phyloP scores from a whole-genome alignment of 2,329 filamentous ascomycete species.

The Metarhizium guizhouense region DNA sequence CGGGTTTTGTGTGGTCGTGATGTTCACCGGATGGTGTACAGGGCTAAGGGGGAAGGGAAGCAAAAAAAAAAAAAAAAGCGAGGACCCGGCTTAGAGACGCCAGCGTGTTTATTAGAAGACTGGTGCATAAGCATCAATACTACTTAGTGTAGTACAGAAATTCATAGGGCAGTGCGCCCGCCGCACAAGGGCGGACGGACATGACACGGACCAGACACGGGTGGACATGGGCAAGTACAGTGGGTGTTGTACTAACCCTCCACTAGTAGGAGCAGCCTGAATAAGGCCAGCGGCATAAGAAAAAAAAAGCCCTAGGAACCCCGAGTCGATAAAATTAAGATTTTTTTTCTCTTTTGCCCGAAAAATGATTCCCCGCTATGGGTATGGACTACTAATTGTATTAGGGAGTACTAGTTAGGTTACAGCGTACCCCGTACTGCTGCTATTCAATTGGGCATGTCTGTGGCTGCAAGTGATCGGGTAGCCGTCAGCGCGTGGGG shows the following conservation, averaged over 20 bases:
- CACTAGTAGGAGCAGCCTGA: not conserved
- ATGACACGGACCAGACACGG: not conserved
- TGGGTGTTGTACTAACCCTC: not conserved
- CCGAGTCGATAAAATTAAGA: too few species aligned
- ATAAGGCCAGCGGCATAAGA: too few species aligned
- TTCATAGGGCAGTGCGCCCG: not conserved
- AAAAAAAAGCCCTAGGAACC: too few species aligned
- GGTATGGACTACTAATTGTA: too few species aligned
- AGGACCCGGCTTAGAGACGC: not conserved
- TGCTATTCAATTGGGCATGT: too few species aligned
- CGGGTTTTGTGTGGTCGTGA: constrained; percentile 2
- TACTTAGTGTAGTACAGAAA: too few species aligned
- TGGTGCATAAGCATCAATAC: not conserved
- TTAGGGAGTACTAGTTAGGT: too few species aligned
- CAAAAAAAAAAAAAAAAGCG: not conserved
- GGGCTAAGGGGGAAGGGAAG: constrained; percentile 2
- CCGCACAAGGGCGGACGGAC: not conserved
- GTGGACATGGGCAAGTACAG: not conserved
- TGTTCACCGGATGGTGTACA: constrained; percentile 10
- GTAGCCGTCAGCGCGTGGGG: not conserved
- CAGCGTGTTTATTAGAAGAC: not conserved
- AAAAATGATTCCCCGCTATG: too few species aligned
- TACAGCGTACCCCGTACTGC: too few species aligned
- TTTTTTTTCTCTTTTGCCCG: too few species aligned
- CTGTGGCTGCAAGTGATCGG: too few species aligned